phyloP scores from a whole-genome alignment of 1,284 basidiomycete species.

The Coniferiporia sulphurascens region DNA sequence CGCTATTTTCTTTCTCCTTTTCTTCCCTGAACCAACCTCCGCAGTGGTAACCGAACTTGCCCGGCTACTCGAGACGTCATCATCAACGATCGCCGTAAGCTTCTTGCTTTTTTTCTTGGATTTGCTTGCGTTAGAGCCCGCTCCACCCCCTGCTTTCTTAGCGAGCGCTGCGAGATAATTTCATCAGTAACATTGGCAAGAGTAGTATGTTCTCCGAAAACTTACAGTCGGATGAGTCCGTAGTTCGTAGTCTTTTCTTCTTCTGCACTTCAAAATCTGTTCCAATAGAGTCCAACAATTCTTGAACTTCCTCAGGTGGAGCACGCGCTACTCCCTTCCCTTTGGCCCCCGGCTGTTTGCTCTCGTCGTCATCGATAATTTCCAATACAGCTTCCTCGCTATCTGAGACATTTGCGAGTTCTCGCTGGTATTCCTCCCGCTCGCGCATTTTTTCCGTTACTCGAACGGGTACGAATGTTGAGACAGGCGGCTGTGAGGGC shows the following conservation, averaged over 20 bases:
- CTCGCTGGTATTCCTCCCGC: constrained; percentile 55
- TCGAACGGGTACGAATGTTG: constrained; percentile 42
- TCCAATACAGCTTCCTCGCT: constrained; percentile 42
- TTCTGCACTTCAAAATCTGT: constrained; percentile 19
- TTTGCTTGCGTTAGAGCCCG: neutral
- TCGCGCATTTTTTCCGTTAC: constrained; percentile 66
- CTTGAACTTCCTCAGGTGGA: constrained; percentile 7
- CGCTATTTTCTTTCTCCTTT: constrained; percentile 3
- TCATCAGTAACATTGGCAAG: neutral
- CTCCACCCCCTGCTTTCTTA: neutral
- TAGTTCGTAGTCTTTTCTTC: constrained; percentile 46
- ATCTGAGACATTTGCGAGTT: constrained; percentile 41
- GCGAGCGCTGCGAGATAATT: neutral
- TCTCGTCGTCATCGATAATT: constrained; percentile 36
- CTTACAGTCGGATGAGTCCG: constrained; percentile 65
- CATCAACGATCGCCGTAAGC: constrained; percentile 3
- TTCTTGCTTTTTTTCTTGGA: constrained; percentile 11
- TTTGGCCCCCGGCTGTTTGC: constrained; percentile 35
- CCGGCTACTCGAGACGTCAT: neutral
- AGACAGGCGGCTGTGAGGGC: constrained; percentile 23
- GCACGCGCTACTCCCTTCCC: constrained; percentile 36
- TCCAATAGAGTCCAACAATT: constrained; percentile 19
- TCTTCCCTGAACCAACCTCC: constrained; percentile 4
- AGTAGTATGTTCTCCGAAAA: neutral
- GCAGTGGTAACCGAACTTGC: constrained; percentile 5